Evolutionary conservation across 495 filamentous ascomycete genomes (phyloP).

Genomic region (Ramalina peruviana): DNA sequence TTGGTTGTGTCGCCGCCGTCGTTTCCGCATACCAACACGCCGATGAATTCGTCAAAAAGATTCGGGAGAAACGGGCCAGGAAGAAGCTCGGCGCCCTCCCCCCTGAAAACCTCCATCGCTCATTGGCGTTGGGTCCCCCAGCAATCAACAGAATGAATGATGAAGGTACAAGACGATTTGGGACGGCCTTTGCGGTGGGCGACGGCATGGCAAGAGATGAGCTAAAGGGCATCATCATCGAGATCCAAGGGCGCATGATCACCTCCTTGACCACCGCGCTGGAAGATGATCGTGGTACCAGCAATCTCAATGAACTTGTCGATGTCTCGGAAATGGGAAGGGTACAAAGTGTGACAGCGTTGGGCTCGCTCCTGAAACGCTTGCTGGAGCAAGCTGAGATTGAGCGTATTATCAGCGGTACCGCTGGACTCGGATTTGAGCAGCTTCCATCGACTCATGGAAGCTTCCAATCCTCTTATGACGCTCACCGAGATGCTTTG

Average conservation of each 20-base stretch:
- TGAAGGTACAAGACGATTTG: slow-evolving; percentile 7
- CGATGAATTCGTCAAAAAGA: slow-evolving; percentile 8
- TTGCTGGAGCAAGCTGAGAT: slow-evolving; percentile 6
- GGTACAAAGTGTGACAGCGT: slow-evolving; percentile 9
- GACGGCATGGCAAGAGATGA: slow-evolving; percentile 17
- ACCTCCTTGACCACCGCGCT: slow-evolving; percentile 8
- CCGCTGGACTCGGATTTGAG: no score
- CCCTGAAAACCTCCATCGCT: slow-evolving; percentile 6
- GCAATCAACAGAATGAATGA: slow-evolving; percentile 7
- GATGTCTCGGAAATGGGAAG: slow-evolving; percentile 12
- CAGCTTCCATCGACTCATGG: no score
- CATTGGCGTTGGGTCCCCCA: slow-evolving; percentile 6
- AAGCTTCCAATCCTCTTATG: no score
- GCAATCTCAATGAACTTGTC: slow-evolving; percentile 9
- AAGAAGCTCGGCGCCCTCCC: slow-evolving; percentile 7
- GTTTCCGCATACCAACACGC: slow-evolving; percentile 12
- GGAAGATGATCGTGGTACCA: slow-evolving; percentile 8
- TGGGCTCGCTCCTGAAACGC: slow-evolving; percentile 10
- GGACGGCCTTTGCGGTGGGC: slow-evolving; percentile 1
- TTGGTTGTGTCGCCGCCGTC: slow-evolving; percentile 13
- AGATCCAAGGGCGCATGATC: slow-evolving; percentile 10
- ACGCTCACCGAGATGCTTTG: no score
- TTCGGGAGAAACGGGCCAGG: slow-evolving; percentile 10
- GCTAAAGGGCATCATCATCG: slow-evolving; percentile 8
- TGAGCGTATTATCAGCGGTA: neutral